Base-by-base conservation (phyloP, 2,329 filamentous ascomycete species). In the Pseudogymnoascus sp. region DNA sequence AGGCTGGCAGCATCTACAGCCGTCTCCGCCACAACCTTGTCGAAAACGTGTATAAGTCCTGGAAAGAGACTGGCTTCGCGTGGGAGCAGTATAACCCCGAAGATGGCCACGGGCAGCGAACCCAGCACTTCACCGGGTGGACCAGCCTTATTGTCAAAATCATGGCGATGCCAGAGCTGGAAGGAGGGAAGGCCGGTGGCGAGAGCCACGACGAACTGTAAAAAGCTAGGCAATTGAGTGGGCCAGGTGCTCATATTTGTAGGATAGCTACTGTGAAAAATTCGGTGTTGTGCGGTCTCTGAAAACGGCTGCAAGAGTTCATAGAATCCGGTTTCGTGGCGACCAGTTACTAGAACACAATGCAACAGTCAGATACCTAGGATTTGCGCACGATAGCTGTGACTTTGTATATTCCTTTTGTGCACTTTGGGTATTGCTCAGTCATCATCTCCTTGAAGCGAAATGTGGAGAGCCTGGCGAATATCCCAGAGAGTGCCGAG, bases 71-170 rank as follows among this genome's bases (percentile, higher is more conserved):
- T 0, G 93, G 93, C 15, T 97, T 97, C 73, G 94, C 93, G 0
- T 99, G 93, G 93, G 94, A 99, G 76, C 94, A 99, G 77, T 99
- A 97, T 75, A 90, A 96, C 73, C 91, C 92, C 0, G 91, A 96
- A 69, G 96, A 90, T 3, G 94, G 94, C 52, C 83, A 84, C 60
- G 94, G 94, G n/a, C 93, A 97, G 79, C 83, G 94, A 42, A 97
- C 92, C 4, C 92, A 97, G 79, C 93, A 97, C 75, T 99, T 99
- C 73, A 97, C 94, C 0, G 94, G 94, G 59, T 99, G 94, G 94
- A 99, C 94, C n/a, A 96, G 91, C 73, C 79, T 97, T 75, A 90
- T 97, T 58, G 92, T 97, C 52, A 97, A 96, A 80, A 90, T 99
- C 67, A 96, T 97, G 92, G 85, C 86, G 55, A 93, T 99, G 90